Percentiles rank a stretch among this genome's conserved stretches.
Conservation (phyloP, 768 basidiomycete genomes). For the Leucosporidium creatinivorum region DNA sequence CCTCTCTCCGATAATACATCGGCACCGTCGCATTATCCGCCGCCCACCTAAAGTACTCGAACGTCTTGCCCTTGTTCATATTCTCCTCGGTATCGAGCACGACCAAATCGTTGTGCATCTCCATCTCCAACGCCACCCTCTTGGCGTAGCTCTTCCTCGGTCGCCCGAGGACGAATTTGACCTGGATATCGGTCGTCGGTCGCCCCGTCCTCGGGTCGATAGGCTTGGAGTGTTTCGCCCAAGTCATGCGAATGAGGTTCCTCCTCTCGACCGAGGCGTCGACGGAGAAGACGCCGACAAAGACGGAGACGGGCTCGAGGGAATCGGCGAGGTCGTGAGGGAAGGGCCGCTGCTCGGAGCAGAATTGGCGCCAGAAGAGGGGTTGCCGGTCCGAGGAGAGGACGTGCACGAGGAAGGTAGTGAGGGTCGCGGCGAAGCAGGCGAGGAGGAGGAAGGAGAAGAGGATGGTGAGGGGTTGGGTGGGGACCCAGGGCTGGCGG, state of each 20-base stretch:
- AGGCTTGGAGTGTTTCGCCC: constrained; percentile 68
- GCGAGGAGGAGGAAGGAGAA: constrained; percentile 68
- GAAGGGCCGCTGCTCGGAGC: constrained; percentile 56
- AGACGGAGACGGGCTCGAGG: constrained; percentile 73
- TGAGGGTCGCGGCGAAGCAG: constrained; percentile 71
- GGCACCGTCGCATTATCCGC: constrained; percentile 80
- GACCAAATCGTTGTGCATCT: constrained; percentile 78
- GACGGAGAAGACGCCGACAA: constrained; percentile 82
- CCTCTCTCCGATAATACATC: constrained; percentile 31
- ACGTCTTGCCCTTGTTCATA: constrained; percentile 92
- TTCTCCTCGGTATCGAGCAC: constrained; percentile 57
- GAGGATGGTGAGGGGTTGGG: constrained; percentile 41
- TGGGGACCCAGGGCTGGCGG: constrained; percentile 36
- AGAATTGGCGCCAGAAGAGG: constrained; percentile 89
- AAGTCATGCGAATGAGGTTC: constrained; percentile 78
- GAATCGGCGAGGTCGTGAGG: constrained; percentile 66
- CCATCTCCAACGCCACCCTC: constrained; percentile 77
- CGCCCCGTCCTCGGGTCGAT: constrained; percentile 66
- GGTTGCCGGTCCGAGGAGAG: constrained; percentile 94
- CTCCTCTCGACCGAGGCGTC: constrained; percentile 77
- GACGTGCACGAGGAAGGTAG: constrained; percentile 79
- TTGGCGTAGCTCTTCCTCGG: constrained; percentile 73
- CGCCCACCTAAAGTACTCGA: constrained; percentile 90
- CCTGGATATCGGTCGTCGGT: constrained; percentile 59
- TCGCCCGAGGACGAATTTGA: constrained; percentile 82